phyloP scores from a whole-genome alignment of 305 asterid species.

The Lippia alba region DNA sequence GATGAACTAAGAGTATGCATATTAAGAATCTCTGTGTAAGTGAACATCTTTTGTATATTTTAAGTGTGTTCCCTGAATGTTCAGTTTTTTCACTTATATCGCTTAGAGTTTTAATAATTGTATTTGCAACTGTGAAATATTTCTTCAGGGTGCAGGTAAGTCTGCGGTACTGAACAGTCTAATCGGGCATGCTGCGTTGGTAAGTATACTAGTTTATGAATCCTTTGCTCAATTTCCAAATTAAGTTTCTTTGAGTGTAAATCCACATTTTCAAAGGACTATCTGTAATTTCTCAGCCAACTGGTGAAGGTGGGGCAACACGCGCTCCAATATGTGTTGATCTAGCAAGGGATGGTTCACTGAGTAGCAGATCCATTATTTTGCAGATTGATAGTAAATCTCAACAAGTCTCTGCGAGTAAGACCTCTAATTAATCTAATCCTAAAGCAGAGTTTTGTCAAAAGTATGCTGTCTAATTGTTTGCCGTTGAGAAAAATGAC shows the following conservation, averaged over 20 bases:
- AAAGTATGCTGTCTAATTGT: conserved; percentile 13
- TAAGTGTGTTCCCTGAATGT: neutral
- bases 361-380: conserved; percentile 86
- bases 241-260: conserved; percentile 16
- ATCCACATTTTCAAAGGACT: neutral
- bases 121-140: conserved; percentile 33
- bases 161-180: conserved; percentile 95
- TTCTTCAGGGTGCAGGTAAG: conserved; percentile 95
- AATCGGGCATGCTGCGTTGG: conserved; percentile 96
- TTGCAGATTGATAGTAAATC: conserved; percentile 96
- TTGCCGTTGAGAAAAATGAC: conserved; percentile 6
- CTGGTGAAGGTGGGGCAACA: conserved; percentile 99
- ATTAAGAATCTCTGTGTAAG: conserved; percentile 8
- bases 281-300: conserved; percentile 64
- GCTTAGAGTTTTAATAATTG: conserved; percentile 2
- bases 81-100: conserved; percentile 24
- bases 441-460: conserved; percentile 23
- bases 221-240: conserved; percentile 13
- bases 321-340: conserved; percentile 98
- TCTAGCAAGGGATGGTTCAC: conserved; percentile 80
- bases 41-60: conserved; percentile 14
- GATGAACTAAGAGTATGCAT: conserved; percentile 17
- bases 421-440: conserved; percentile 47
- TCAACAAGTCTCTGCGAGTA: conserved; percentile 92
- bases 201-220: conserved; percentile 42